A percentile compares a stretch with the other conserved stretches of the same genome.
Conservation (phyloP, 257 asterid genomes). For the Solanum pinnatisectum region DNA sequence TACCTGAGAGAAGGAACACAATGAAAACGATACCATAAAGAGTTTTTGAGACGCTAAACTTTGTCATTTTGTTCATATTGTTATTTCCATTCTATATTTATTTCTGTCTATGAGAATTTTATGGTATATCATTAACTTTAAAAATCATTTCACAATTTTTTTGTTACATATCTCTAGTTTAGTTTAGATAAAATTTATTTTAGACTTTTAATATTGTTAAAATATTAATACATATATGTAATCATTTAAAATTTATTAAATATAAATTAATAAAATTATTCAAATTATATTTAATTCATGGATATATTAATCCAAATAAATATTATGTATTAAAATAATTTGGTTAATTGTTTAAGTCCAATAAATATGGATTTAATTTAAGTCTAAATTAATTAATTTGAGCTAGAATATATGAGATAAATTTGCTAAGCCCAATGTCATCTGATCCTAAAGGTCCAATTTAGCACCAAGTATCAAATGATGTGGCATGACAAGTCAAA, state of each 20-base stretch:
- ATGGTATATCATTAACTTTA: background rate
- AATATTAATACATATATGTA: background rate
- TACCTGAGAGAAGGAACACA: background rate
- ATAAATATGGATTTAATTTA: no score
- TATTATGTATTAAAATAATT: no score
- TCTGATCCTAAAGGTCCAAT: no score
- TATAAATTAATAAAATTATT: no score
- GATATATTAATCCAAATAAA: no score
- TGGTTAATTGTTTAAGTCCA: no score
- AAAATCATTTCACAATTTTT: background rate
- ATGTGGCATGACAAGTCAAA: no score
- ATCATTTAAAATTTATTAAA: background rate
- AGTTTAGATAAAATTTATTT: background rate
- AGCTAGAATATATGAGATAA: no score
- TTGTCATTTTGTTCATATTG: background rate
- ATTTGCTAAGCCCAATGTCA: no score
- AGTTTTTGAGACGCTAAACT: background rate
- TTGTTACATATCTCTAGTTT: background rate
- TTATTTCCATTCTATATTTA: background rate
- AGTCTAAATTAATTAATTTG: no score
- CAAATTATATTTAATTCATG: no score
- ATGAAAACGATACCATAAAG: background rate
- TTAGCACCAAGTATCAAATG: background rate
- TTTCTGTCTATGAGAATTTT: background rate
- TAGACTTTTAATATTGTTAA: background rate